Evolutionary conservation across 352 stramenopile genomes (phyloP).

Genomic region (Blastocystis sp.): DNA sequence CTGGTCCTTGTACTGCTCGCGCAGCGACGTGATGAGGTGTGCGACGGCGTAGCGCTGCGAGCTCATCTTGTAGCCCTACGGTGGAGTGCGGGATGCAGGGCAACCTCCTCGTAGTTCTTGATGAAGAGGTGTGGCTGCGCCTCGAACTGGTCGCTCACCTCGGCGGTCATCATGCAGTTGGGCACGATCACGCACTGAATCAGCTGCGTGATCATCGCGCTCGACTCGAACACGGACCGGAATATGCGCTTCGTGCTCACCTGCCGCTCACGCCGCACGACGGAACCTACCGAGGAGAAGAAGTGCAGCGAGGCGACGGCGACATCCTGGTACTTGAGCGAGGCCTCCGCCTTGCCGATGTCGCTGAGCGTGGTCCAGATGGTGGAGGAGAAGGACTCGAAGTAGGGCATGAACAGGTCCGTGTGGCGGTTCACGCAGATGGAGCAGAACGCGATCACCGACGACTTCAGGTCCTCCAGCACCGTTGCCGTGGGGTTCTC

Average conservation of each 20-base stretch:
- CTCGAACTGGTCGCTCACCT: slow-evolving; percentile 54
- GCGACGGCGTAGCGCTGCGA: slow-evolving; percentile 56
- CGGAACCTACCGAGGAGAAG: slow-evolving; percentile 23
- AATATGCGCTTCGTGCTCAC: slow-evolving; percentile 52
- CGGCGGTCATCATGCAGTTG: slow-evolving; percentile 36
- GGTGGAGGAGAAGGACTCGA: slow-evolving; percentile 50
- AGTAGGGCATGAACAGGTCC: slow-evolving; percentile 52
- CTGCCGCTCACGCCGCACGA: neutral
- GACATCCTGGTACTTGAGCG: slow-evolving; percentile 51
- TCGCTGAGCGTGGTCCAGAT: slow-evolving; percentile 26
- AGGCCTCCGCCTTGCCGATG: neutral
- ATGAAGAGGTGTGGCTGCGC: slow-evolving; percentile 35
- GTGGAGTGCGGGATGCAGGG: neutral
- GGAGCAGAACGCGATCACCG: slow-evolving; percentile 57
- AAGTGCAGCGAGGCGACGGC: slow-evolving; percentile 50
- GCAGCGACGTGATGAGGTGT: slow-evolving; percentile 15
- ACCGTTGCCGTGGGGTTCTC: slow-evolving; percentile 24
- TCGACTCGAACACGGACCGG: slow-evolving; percentile 12
- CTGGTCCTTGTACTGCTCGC: slow-evolving; percentile 21
- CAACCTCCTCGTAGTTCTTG: slow-evolving; percentile 64
- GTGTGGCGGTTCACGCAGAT: slow-evolving; percentile 52
- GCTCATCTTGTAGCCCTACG: slow-evolving; percentile 21
- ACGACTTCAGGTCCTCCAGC: slow-evolving; percentile 56
- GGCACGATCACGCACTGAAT: slow-evolving; percentile 50
- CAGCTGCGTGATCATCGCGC: slow-evolving; percentile 22